Evolutionary conservation across 2,329 filamentous ascomycete species (phyloP).

Genomic region (Dothideomycetes sp.): DNA sequence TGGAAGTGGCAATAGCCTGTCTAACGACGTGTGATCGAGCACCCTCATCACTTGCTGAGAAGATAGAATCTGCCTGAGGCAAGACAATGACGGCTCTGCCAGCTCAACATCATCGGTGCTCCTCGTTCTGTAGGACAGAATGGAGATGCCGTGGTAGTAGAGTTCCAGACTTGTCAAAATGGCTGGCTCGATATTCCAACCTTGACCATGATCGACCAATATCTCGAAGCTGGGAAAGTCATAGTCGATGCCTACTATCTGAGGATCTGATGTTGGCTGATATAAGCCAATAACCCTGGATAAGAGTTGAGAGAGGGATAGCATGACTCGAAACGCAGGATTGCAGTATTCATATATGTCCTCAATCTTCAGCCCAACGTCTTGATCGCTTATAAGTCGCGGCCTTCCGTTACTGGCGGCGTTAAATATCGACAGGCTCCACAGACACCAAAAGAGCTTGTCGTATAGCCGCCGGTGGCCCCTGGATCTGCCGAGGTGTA

Average conservation of each 20-base stretch:
- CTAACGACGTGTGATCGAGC: slow-evolving; percentile 33
- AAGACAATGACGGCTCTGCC: slow-evolving; percentile 38
- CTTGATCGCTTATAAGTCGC: slow-evolving; percentile 35
- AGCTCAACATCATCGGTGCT: slow-evolving; percentile 26
- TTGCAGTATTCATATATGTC: slow-evolving; percentile 30
- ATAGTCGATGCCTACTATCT: slow-evolving; percentile 36
- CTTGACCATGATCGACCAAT: slow-evolving; percentile 27
- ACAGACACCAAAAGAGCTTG: slow-evolving; percentile 45
- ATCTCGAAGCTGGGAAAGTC: slow-evolving; percentile 35
- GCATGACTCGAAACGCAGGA: slow-evolving; percentile 37
- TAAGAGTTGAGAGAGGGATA: slow-evolving; percentile 32
- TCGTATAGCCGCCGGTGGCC: slow-evolving; percentile 50
- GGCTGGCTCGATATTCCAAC: slow-evolving; percentile 24
- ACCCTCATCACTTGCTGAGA: slow-evolving; percentile 43
- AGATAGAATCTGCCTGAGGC: slow-evolving; percentile 43
- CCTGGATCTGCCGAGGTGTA: slow-evolving; percentile 44
- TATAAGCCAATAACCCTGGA: slow-evolving; percentile 38
- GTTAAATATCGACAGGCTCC: slow-evolving; percentile 38
- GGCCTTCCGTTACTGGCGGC: slow-evolving; percentile 36
- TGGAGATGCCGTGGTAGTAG: slow-evolving; percentile 46
- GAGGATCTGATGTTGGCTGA: slow-evolving; percentile 28
- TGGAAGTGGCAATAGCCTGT: slow-evolving; percentile 39
- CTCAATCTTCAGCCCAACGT: slow-evolving; percentile 33
- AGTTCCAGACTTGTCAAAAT: slow-evolving; percentile 40
- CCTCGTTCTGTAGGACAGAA: slow-evolving; percentile 43